Percentiles rank a stretch among this genome's conserved stretches.
Conservation (phyloP, 306 rosid genomes). For the Glycine tomentella region DNA sequence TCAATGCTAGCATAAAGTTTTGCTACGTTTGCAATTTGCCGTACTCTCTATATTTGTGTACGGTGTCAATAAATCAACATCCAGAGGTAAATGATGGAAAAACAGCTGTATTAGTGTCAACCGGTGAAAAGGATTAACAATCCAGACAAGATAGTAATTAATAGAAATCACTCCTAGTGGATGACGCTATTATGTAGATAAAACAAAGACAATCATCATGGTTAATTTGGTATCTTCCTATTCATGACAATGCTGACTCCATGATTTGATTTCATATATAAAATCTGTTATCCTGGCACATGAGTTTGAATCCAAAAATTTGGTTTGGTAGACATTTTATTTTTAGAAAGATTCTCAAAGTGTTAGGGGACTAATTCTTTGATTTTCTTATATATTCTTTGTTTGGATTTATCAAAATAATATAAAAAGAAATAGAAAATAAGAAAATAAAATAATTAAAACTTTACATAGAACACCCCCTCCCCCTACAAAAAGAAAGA, state of each 20-base stretch:
- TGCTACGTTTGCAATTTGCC: slow-evolving; percentile 15
- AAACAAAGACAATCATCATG: slow-evolving; percentile 10
- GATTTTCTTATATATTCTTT: neutral
- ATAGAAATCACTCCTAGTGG: slow-evolving; percentile 9
- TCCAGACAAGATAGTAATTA: slow-evolving; percentile 31
- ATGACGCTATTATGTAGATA: neutral
- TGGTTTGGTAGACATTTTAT: neutral
- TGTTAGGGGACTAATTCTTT: neutral
- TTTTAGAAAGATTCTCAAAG: neutral
- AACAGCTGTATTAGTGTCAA: slow-evolving; percentile 49
- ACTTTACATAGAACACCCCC: too few species aligned
- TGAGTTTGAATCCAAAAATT: neutral
- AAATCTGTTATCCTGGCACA: neutral
- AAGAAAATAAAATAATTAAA: neutral
- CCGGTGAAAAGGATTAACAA: slow-evolving; percentile 17
- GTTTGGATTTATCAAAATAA: neutral
- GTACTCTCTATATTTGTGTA: neutral
- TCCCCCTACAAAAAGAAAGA: too few species aligned
- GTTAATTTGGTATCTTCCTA: neutral
- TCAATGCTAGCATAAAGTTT: slow-evolving; percentile 29
- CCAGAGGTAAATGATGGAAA: slow-evolving; percentile 35
- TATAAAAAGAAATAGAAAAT: neutral
- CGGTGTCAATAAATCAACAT: slow-evolving; percentile 24
- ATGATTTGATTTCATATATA: neutral
- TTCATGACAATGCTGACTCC: neutral